Percentiles rank a stretch among this genome's conserved stretches.
phyloP scores from a whole-genome alignment of 106 monocot genomes.

The Hemerocallis citrina region DNA sequence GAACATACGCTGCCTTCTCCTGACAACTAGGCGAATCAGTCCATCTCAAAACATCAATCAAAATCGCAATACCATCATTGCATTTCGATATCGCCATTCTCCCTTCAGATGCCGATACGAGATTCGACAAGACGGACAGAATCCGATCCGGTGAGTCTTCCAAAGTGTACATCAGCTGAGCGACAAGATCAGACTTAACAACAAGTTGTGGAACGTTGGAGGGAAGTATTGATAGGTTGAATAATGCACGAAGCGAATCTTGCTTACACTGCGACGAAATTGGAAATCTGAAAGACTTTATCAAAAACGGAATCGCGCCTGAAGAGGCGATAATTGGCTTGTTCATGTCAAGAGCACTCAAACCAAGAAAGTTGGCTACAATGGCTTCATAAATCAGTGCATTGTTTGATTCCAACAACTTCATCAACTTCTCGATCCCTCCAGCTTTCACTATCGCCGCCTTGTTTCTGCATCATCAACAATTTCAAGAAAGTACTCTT shows the following conservation, averaged over 20 bases:
- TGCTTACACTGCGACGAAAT: conserved; percentile 12
- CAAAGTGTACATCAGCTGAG: conserved; percentile 28
- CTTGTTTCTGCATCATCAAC: conserved; percentile 53
- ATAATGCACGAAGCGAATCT: conserved; percentile 72
- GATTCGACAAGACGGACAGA: conserved; percentile 57
- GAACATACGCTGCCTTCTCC: conserved; percentile 68
- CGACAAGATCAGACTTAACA: conserved; percentile 32
- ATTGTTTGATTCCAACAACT: conserved; percentile 8
- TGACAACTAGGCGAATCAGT: conserved; percentile 63
- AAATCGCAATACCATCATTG: conserved; percentile 25
- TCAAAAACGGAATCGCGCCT: conserved; percentile 60
- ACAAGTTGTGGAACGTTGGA: conserved; percentile 32
- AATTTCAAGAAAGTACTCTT: not conserved
- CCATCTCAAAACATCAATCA: conserved; percentile 78
- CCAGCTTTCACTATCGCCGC: conserved; percentile 71
- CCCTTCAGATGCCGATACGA: conserved; percentile 42
- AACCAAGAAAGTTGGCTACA: conserved; percentile 71
- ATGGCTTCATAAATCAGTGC: conserved; percentile 34
- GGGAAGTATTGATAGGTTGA: conserved; percentile 68
- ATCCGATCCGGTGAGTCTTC: conserved; percentile 30
- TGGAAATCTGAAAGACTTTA: conserved; percentile 21
- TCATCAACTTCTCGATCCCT: conserved; percentile 66
- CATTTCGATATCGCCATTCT: conserved; percentile 27
- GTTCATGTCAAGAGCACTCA: conserved; percentile 76
- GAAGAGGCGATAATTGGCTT: conserved; percentile 55